Conservation (phyloP, 495 filamentous ascomycete species). For the Aspergillus saccharolyticus region DNA sequence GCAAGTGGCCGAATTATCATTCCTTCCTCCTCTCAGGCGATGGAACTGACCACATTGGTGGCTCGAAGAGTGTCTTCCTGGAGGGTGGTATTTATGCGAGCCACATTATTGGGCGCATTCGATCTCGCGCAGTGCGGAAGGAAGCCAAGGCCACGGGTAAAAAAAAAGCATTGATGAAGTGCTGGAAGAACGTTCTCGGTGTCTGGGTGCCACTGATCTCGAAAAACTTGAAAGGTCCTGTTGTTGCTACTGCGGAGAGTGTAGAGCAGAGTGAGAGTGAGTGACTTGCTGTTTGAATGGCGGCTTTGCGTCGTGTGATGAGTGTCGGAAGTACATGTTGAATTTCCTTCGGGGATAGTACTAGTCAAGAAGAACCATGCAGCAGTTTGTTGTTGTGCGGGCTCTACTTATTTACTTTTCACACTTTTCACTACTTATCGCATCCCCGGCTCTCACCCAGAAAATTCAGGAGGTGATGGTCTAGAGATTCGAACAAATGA, state of each 20-base stretch:
- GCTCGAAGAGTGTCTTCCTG: slow-evolving; percentile 47
- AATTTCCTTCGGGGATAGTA: no score
- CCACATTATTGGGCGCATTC: slow-evolving; percentile 62
- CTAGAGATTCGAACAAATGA: no score
- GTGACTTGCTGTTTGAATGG: neutral
- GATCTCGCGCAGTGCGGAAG: slow-evolving; percentile 54
- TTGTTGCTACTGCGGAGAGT: neutral
- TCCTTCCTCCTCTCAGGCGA: neutral
- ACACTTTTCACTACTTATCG: no score
- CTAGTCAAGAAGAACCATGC: no score
- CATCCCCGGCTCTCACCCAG: no score
- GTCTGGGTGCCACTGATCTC: neutral
- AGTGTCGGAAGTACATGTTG: no score
- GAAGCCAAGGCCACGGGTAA: slow-evolving; percentile 52
- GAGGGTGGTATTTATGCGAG: slow-evolving; percentile 66
- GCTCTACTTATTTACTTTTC: no score
- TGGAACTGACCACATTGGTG: neutral
- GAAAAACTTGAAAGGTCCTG: neutral
- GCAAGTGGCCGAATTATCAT: slow-evolving; percentile 34
- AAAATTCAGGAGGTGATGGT: no score
- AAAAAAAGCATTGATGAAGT: slow-evolving; percentile 62
- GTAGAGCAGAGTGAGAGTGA: neutral
- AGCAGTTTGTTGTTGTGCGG: no score
- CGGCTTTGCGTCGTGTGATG: no score
- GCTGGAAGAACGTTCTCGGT: slow-evolving; percentile 22